phyloP scores from a whole-genome alignment of 306 rosid species.

The Begonia peltatifolia region DNA sequence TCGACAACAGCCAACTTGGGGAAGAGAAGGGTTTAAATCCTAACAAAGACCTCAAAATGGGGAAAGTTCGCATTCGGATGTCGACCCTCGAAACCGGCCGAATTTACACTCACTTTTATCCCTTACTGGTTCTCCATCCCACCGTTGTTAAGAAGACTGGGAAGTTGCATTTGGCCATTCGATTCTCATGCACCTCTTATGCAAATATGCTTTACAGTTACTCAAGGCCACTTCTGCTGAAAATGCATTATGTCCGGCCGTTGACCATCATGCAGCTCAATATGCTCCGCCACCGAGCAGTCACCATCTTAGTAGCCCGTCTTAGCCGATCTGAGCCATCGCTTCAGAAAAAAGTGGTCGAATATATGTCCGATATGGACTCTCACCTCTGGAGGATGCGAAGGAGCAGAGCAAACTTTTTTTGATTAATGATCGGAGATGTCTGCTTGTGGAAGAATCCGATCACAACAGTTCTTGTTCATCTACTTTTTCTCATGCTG shows the following conservation, averaged over 20 bases:
- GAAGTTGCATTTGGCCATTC: slow-evolving; percentile 34
- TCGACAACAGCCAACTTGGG: slow-evolving; percentile 36
- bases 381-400: slow-evolving; percentile 48
- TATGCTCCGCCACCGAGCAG: slow-evolving; percentile 38
- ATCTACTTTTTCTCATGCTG: slow-evolving; percentile 38
- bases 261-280: slow-evolving; percentile 28
- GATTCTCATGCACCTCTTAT: slow-evolving; percentile 37
- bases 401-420: slow-evolving; percentile 33
- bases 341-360: slow-evolving; percentile 32
- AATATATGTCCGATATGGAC: slow-evolving; percentile 48
- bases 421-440: slow-evolving; percentile 27
- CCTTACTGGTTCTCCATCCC: slow-evolving; percentile 33
- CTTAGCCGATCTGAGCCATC: slow-evolving; percentile 39
- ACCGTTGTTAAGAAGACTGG: slow-evolving; percentile 40
- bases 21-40: slow-evolving; percentile 17
- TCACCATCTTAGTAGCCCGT: slow-evolving; percentile 33
- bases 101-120: slow-evolving; percentile 38
- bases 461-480: slow-evolving; percentile 30
- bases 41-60: slow-evolving; percentile 24
- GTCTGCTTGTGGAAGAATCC: slow-evolving; percentile 46
- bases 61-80: slow-evolving; percentile 30
- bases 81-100: slow-evolving; percentile 18
- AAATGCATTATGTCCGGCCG: slow-evolving; percentile 40
- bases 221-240: slow-evolving; percentile 33
- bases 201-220: slow-evolving; percentile 29